phyloP scores from a whole-genome alignment of 257 asterid genomes.

The Datura wrightii region DNA sequence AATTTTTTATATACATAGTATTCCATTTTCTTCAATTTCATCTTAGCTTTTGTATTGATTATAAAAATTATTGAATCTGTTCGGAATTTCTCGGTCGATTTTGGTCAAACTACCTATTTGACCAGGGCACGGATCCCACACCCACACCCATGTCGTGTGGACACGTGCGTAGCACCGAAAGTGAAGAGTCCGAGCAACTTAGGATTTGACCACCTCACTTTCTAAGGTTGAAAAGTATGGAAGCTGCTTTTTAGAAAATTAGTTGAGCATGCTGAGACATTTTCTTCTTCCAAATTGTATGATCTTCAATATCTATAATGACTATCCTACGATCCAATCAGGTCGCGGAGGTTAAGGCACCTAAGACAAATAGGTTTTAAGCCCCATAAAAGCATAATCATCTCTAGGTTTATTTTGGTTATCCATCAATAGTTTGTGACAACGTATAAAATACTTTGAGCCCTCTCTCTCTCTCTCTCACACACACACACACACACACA shows the following conservation, averaged over 20 bases:
- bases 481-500: too few species aligned
- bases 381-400: neutral
- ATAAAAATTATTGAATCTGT: too few species aligned
- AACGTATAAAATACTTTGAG: neutral
- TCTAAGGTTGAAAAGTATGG: neutral
- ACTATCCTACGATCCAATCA: constrained; percentile 6
- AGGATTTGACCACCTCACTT: neutral
- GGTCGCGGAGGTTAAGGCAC: neutral
- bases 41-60: too few species aligned
- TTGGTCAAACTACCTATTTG: too few species aligned
- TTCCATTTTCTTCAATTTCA: too few species aligned
- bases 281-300: neutral
- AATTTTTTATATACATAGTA: too few species aligned
- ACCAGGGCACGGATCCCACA: too few species aligned
- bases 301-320: neutral
- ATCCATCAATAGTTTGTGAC: neutral
- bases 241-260: neutral
- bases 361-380: neutral
- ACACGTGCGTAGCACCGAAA: too few species aligned
- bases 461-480: too few species aligned
- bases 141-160: too few species aligned
- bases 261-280: neutral
- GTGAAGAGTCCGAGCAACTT: too few species aligned
- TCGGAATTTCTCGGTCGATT: too few species aligned
- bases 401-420: neutral